Conservation (phyloP, 495 filamentous ascomycete species). For the Platismatia glauca region DNA sequence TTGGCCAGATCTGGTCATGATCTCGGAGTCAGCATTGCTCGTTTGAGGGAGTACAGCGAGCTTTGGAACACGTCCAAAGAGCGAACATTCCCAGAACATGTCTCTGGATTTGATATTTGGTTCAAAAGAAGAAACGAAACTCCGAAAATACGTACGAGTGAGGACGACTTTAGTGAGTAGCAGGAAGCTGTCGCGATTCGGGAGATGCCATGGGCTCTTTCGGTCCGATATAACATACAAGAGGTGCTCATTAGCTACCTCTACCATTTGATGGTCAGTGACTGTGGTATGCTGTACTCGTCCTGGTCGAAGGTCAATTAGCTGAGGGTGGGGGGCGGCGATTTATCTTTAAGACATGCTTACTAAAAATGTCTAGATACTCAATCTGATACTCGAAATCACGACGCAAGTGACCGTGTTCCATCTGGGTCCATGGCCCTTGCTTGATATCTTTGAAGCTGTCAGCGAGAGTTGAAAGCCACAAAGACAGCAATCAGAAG, state of each 20-base stretch:
- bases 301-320: constrained; percentile 25
- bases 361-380: constrained; percentile 54
- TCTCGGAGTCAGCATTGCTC: too few relatives aligned
- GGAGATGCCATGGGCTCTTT: constrained; percentile 85
- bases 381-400: constrained; percentile 75
- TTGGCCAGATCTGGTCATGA: constrained; percentile 85
- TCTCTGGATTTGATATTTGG: too few relatives aligned
- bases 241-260: constrained; percentile 86
- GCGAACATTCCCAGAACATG: too few relatives aligned
- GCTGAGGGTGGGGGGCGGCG: background rate
- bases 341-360: constrained; percentile 23
- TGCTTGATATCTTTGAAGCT: constrained; percentile 48
- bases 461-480: background rate
- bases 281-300: constrained; percentile 47
- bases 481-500: constrained; percentile 18
- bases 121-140: too few relatives aligned
- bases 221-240: constrained; percentile 90
- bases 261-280: constrained; percentile 79
- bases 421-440: constrained; percentile 67
- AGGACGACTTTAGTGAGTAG: constrained; percentile 88
- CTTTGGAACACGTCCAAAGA: too few relatives aligned
- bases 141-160: too few relatives aligned
- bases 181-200: constrained; percentile 67
- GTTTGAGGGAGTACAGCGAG: too few relatives aligned
- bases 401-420: constrained; percentile 59